These are phyloP conservation scores for Ceratocystis variospora DNA, from an alignment of 2,329 filamentous ascomycete genomes.

Conservation along the genomic window DNA sequence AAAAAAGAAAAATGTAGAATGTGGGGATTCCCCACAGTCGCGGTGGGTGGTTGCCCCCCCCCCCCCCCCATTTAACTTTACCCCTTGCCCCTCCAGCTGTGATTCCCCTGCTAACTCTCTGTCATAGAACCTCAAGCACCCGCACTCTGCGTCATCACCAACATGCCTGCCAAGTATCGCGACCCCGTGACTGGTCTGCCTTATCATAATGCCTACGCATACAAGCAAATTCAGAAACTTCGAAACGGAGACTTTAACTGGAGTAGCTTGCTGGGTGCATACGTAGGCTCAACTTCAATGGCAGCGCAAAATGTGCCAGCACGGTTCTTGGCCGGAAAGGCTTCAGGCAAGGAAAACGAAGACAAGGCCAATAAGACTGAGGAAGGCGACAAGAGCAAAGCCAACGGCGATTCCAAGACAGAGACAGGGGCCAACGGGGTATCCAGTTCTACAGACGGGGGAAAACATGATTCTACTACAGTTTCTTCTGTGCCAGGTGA, in stretches of 20 bases:
- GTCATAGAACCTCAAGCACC: slow-evolving; percentile 36
- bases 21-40: no score
- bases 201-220: slow-evolving; percentile 68
- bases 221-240: slow-evolving; percentile 66
- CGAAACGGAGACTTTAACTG: slow-evolving; percentile 62
- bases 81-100: neutral
- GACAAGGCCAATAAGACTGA: neutral
- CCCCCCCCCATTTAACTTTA: no score
- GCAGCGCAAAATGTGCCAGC: slow-evolving; percentile 67
- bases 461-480: neutral
- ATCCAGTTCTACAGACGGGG: neutral
- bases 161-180: slow-evolving; percentile 63
- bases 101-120: neutral
- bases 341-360: neutral
- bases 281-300: slow-evolving; percentile 53
- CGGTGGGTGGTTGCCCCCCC: no score
- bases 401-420: neutral
- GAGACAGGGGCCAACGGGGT: neutral
- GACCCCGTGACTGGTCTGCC: slow-evolving; percentile 74
- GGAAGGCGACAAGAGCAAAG: neutral
- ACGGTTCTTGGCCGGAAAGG: slow-evolving; percentile 42
- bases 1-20: no score
- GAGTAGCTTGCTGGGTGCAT: slow-evolving; percentile 69
- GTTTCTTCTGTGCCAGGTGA: neutral
- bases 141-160: slow-evolving; percentile 67